phyloP scores from a whole-genome alignment of 176 grass and related monocot genomes.

The Oryza nivara region DNA sequence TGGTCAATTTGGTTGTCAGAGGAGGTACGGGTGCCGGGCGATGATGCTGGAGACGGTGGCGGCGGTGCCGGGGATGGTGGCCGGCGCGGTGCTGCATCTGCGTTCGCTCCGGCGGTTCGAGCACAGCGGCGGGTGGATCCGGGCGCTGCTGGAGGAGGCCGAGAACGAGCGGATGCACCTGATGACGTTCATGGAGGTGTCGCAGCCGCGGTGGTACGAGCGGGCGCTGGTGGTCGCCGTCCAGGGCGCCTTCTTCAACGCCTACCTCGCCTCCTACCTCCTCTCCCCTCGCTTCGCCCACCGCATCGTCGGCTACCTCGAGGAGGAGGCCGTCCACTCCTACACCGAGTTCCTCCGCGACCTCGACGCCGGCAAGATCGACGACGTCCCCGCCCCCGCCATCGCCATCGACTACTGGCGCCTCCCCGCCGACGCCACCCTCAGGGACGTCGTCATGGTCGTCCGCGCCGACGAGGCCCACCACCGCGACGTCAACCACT shows the following conservation, averaged over 20 bases:
- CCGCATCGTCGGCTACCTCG: slow-evolving; percentile 68
- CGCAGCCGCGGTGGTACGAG: slow-evolving; percentile 55
- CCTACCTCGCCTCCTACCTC: slow-evolving; percentile 60
- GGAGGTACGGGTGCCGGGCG: neutral
- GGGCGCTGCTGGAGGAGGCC: slow-evolving; percentile 54
- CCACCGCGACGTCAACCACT: slow-evolving; percentile 84
- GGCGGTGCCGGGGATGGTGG: neutral
- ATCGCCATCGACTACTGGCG: slow-evolving; percentile 86
- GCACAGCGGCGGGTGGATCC: slow-evolving; percentile 63
- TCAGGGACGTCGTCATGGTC: slow-evolving; percentile 73
- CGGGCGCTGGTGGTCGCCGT: slow-evolving; percentile 53
- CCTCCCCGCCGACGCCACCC: slow-evolving; percentile 63
- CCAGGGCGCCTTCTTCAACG: slow-evolving; percentile 65
- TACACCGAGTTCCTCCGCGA: slow-evolving; percentile 79
- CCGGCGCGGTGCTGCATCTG: slow-evolving; percentile 26
- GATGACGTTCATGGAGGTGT: slow-evolving; percentile 67
- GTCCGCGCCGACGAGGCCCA: slow-evolving; percentile 80
- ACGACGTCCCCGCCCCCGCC: slow-evolving; percentile 67
- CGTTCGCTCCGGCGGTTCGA: slow-evolving; percentile 59
- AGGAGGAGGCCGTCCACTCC: slow-evolving; percentile 83
- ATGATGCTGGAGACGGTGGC: slow-evolving; percentile 4
- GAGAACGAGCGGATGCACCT: slow-evolving; percentile 71
- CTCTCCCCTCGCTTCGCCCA: slow-evolving; percentile 67
- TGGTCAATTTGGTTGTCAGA: neutral
- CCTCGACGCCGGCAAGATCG: slow-evolving; percentile 64